A percentile compares a stretch with the other conserved stretches of the same genome.
phyloP scores from a whole-genome alignment of 352 stramenopile genomes.

The Phytophthora sp. region DNA sequence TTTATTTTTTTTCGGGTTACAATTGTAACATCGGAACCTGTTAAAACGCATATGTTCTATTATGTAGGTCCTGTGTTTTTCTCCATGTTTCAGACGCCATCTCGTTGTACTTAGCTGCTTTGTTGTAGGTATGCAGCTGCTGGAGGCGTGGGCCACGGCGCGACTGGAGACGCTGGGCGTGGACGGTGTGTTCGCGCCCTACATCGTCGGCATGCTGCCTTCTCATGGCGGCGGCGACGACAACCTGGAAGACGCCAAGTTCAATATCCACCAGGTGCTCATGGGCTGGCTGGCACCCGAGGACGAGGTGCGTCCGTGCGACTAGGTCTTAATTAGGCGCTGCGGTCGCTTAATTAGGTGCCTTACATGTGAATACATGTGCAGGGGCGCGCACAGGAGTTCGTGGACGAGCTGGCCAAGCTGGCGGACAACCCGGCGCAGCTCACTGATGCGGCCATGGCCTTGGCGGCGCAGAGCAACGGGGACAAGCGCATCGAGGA shows the following conservation, averaged over 20 bases:
- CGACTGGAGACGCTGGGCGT: constrained; percentile 75
- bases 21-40: neutral
- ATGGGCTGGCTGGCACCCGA: constrained; percentile 84
- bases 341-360: neutral
- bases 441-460: constrained; percentile 46
- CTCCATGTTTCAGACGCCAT: constrained; percentile 15
- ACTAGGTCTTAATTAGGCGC: neutral
- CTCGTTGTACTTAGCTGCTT: constrained; percentile 11
- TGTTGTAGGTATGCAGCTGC: constrained; percentile 38
- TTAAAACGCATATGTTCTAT: neutral
- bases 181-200: constrained; percentile 84
- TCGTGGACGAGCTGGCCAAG: constrained; percentile 74
- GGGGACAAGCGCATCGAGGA: constrained; percentile 41
- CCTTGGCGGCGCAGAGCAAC: constrained; percentile 31
- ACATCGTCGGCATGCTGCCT: constrained; percentile 80
- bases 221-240: constrained; percentile 41
- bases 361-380: constrained; percentile 16
- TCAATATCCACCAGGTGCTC: constrained; percentile 83
- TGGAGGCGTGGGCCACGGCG: constrained; percentile 72
- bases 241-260: constrained; percentile 65
- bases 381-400: constrained; percentile 67
- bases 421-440: constrained; percentile 62
- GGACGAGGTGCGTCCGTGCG: constrained; percentile 56
- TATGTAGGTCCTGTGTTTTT: constrained; percentile 9
- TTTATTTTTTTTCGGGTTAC: no score